Evolutionary conservation across 768 basidiomycete species (phyloP).

Genomic region (Auriscalpium orientale): DNA sequence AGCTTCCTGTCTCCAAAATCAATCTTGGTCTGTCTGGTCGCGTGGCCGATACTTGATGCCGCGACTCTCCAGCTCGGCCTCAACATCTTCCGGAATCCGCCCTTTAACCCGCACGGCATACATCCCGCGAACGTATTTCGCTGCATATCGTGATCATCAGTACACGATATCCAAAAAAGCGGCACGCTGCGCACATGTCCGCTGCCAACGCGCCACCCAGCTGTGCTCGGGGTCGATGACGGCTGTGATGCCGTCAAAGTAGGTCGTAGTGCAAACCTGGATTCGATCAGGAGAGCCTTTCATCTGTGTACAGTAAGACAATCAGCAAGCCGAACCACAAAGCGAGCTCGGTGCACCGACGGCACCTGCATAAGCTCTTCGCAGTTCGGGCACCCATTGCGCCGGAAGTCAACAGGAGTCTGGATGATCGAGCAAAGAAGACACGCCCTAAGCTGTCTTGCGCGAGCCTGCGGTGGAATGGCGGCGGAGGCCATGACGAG

Average conservation of each 20-base stretch:
- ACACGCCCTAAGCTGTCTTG: constrained; percentile 81
- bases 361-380: constrained; percentile 89
- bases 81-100: constrained; percentile 78
- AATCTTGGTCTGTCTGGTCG: constrained; percentile 74
- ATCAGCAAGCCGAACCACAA: neutral
- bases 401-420: constrained; percentile 73
- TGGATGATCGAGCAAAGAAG: constrained; percentile 91
- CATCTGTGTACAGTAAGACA: constrained; percentile 46
- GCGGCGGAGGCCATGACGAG: constrained; percentile 16
- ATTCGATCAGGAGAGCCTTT: constrained; percentile 82
- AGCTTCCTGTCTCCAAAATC: neutral
- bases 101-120: constrained; percentile 90
- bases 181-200: constrained; percentile 59
- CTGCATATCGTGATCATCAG: constrained; percentile 32
- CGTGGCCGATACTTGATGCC: constrained; percentile 82
- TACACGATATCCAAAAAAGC: neutral
- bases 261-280: constrained; percentile 78
- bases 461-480: constrained; percentile 54
- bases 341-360: neutral
- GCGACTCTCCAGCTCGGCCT: constrained; percentile 67
- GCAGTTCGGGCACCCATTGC: constrained; percentile 91
- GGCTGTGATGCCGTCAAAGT: constrained; percentile 89
- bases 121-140: constrained; percentile 85
- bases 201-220: constrained; percentile 97
- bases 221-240: constrained; percentile 79